Evolutionary conservation across 805 yeast species (phyloP).

Genomic region (Ogataea trehalophila): DNA sequence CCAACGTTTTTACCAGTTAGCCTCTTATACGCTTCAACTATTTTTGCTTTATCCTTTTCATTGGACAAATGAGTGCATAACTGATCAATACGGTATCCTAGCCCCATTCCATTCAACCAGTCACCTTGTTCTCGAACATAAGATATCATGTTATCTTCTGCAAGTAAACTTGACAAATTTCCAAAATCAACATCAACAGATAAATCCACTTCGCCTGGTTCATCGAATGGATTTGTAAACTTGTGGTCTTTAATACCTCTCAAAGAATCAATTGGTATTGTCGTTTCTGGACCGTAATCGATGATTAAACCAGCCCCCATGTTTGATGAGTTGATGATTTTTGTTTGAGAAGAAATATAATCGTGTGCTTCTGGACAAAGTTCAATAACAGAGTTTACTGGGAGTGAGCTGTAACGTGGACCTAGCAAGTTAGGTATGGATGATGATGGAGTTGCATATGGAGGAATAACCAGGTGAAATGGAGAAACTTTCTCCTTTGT

Average conservation of each 20-base stretch:
- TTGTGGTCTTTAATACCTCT: constrained; percentile 71
- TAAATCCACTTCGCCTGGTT: constrained; percentile 76
- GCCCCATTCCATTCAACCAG: constrained; percentile 72
- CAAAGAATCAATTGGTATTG: constrained; percentile 65
- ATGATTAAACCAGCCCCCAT: constrained; percentile 65
- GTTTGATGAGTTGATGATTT: constrained; percentile 27
- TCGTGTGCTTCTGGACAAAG: constrained; percentile 70
- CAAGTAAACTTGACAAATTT: constrained; percentile 41
- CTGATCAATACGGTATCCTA: constrained; percentile 63
- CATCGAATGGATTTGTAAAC: constrained; percentile 68
- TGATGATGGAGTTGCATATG: constrained; percentile 59
- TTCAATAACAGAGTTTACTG: constrained; percentile 58
- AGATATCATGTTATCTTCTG: constrained; percentile 17
- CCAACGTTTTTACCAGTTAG: constrained; percentile 55
- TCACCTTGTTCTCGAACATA: constrained; percentile 58
- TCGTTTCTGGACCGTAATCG: constrained; percentile 66
- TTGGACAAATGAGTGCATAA: constrained; percentile 39
- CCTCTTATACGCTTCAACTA: constrained; percentile 55
- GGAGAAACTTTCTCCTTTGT: constrained; percentile 16
- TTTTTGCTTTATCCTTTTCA: constrained; percentile 42
- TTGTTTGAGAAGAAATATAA: constrained; percentile 49
- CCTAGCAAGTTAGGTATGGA: constrained; percentile 44
- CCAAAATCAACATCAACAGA: constrained; percentile 82
- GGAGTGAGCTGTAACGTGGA: constrained; percentile 47
- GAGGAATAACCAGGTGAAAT: constrained; percentile 54